phyloP scores from a whole-genome alignment of 2,329 filamentous ascomycete species.

The Acephala macrosclerotiorum region DNA sequence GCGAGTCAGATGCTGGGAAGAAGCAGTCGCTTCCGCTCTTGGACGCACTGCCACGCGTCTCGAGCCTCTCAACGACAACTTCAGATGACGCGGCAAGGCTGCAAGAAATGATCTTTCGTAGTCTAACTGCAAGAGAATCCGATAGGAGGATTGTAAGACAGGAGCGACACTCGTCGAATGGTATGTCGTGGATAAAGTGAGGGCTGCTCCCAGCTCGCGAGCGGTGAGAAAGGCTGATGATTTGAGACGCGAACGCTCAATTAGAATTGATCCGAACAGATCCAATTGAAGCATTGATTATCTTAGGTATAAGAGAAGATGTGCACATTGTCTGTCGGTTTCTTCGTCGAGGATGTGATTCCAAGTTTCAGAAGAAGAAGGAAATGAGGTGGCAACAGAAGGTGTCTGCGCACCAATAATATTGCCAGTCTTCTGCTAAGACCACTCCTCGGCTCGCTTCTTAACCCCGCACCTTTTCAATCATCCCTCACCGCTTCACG shows the following conservation, averaged over 20 bases:
- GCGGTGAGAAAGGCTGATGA: background rate
- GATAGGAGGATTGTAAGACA: background rate
- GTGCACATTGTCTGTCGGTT: too few relatives aligned
- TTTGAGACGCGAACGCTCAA: background rate
- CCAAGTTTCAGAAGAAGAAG: too few relatives aligned
- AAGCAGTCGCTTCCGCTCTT: constrained; percentile 2
- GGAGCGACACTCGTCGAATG: background rate
- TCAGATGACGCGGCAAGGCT: constrained; percentile 9
- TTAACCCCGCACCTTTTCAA: too few relatives aligned
- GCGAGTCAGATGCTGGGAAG: constrained; percentile 8
- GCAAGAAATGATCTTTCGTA: background rate
- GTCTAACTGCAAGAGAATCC: background rate
- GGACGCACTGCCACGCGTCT: constrained; percentile 7
- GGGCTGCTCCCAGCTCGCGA: background rate
- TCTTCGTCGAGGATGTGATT: too few relatives aligned
- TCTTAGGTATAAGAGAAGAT: too few relatives aligned
- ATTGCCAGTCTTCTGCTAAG: too few relatives aligned
- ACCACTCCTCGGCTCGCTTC: too few relatives aligned
- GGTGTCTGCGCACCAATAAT: too few relatives aligned
- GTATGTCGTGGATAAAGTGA: background rate
- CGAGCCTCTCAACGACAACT: background rate
- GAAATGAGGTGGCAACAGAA: too few relatives aligned
- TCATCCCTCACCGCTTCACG: too few relatives aligned
- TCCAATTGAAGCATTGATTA: too few relatives aligned
- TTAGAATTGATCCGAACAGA: background rate